Evolutionary conservation across 2,329 filamentous ascomycete species (phyloP).

Genomic region (Aspergillus sp.): DNA sequence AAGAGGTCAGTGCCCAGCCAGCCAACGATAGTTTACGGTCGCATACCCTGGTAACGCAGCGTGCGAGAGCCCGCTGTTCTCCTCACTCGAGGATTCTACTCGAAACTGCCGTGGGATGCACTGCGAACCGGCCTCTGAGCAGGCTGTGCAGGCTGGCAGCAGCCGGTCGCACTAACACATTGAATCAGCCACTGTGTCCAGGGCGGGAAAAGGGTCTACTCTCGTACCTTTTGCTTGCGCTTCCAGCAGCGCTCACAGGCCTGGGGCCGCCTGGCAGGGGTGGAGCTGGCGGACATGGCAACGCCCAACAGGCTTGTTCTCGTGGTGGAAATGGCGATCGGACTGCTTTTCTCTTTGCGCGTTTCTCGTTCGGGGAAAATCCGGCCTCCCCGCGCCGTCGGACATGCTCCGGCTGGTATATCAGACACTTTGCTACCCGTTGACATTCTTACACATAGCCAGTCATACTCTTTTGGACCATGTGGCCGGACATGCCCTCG

Average conservation of each 20-base stretch:
- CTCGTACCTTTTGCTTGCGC: conserved; percentile 36
- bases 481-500: background rate
- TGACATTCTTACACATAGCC: too few relatives aligned
- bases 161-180: conserved; percentile 26
- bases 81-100: conserved; percentile 19
- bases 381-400: background rate
- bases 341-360: background rate
- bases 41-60: conserved; percentile 21
- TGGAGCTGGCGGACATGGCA: conserved; percentile 8
- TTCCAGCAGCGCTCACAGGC: conserved; percentile 40
- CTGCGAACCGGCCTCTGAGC: conserved; percentile 14
- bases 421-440: too few relatives aligned
- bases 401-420: background rate
- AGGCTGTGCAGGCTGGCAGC: conserved; percentile 25
- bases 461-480: background rate
- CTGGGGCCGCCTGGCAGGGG: conserved; percentile 19
- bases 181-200: background rate
- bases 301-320: too few relatives aligned
- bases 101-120: conserved; percentile 24
- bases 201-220: background rate
- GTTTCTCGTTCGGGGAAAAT: background rate
- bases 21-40: background rate
- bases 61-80: conserved; percentile 24
- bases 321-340: background rate
- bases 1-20: background rate